These are phyloP conservation scores for Tothia fuscella DNA, from an alignment of 2,329 filamentous ascomycete genomes.

Conservation along the genomic window DNA sequence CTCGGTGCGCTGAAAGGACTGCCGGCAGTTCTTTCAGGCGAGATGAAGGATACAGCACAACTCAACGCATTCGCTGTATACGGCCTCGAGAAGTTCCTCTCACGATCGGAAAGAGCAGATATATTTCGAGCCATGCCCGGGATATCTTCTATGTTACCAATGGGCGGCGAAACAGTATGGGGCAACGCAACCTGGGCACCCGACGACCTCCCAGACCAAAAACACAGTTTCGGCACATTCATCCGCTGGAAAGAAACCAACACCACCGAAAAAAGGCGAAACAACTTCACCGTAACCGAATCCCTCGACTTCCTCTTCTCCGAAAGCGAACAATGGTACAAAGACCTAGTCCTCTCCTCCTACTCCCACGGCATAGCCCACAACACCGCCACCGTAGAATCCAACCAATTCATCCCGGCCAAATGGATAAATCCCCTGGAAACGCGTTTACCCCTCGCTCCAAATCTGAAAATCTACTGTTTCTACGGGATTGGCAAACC, in stretches of 20 bases:
- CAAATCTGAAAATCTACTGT: constrained; percentile 87
- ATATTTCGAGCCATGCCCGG: constrained; percentile 96
- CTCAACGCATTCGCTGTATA: constrained; percentile 95
- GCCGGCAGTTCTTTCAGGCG: constrained; percentile 80
- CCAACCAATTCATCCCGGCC: constrained; percentile 35
- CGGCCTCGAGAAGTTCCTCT: constrained; percentile 89
- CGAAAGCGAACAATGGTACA: constrained; percentile 77
- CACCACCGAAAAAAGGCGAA: constrained; percentile 30
- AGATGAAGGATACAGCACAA: constrained; percentile 97
- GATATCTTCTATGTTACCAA: constrained; percentile 89
- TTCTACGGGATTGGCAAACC: constrained; percentile 94
- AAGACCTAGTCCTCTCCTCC: constrained; percentile 54
- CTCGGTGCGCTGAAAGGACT: constrained; percentile 85
- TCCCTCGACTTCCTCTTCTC: constrained; percentile 67
- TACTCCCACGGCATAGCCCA: constrained; percentile 87
- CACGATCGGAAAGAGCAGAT: constrained; percentile 78
- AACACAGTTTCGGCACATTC: constrained; percentile 64
- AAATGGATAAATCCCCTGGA: constrained; percentile 97
- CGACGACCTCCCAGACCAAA: constrained; percentile 67
- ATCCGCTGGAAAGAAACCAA: constrained; percentile 67
- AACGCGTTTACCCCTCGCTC: constrained; percentile 72
- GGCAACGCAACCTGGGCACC: constrained; percentile 79
- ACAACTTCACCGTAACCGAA: constrained; percentile 71
- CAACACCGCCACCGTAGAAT: constrained; percentile 66
- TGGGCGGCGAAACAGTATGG: constrained; percentile 92